Percentiles rank a stretch among this genome's conserved stretches.
Evolutionary conservation across 106 monocot genomes (phyloP).

Genomic region (Dendrobium huoshanense): DNA sequence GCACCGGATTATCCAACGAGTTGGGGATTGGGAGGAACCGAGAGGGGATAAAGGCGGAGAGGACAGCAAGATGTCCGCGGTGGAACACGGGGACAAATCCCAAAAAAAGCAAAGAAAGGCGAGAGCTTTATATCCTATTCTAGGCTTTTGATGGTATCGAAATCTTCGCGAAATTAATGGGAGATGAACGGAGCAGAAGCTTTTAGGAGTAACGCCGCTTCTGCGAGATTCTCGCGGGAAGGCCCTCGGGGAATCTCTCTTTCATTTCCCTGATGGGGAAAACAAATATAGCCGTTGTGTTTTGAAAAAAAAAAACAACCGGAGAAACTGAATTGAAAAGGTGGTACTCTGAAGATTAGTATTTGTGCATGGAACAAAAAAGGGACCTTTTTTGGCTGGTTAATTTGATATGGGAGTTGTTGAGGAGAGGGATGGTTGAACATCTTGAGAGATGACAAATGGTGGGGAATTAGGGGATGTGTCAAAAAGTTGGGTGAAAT

Average conservation of each 20-base stretch:
- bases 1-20: neutral
- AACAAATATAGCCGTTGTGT: no score
- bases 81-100: neutral
- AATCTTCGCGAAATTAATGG: conserved; percentile 1
- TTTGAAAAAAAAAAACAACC: no score
- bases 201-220: neutral
- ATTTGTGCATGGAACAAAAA: no score
- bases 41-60: neutral
- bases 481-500: no score
- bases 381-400: no score
- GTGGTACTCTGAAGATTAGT: no score
- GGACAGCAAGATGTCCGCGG: neutral
- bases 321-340: no score
- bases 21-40: neutral
- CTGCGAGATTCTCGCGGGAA: conserved; percentile 1
- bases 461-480: no score
- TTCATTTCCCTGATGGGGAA: no score
- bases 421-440: no score
- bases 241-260: neutral
- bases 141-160: neutral
- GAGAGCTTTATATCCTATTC: neutral
- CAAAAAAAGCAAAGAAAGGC: neutral
- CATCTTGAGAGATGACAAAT: no score
- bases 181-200: neutral
- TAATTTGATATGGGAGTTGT: no score